Base-by-base conservation (phyloP, 148 eudicot genomes). In the Rhododendron vialii region DNA sequence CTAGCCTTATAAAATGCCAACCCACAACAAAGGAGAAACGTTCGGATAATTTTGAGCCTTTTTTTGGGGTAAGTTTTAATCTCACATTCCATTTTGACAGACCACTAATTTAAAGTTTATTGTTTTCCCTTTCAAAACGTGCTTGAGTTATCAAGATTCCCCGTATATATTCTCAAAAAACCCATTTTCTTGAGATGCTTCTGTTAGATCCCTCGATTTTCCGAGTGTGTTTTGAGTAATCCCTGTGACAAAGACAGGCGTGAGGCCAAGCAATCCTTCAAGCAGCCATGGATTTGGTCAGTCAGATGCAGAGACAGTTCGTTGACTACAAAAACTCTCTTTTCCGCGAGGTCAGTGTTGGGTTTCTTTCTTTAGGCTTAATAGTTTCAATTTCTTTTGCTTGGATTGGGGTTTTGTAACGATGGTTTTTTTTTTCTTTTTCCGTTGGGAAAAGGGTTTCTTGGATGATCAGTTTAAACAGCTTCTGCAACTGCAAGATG, bases 401-500 rank as follows among this genome's bases (percentile, higher is more conserved):
- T 74, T 77, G 3, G 76, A 9, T 7, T 84, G 20, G 13, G 30
- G n/a, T 85, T 85, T 80, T 79, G 18, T 78, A 74, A 17, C 33
- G 63, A 26, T 22, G 78, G 20, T 33, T 67, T 33, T 67, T 71
- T 80, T 20, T 2, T 67, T 71, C 51, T 20, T 2, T n/a, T n/a
- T 24, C 30, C 6, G 7, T 18, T n/a, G 84, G 63, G 86, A 93
- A 65, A 67, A 67, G 98, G 94, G 93, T 51, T 85, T 89, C 14
- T 63, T 96, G 88, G 93, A 94, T 90, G 96, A 93, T 74, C 98
- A 96, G 65, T 96, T 92, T 85, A 86, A 86, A 0, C 93, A 93
- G 89, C 88, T 96, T 9, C 95, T 91, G 57, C 87, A 90, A 26
- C 65, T 96, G 88, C 94, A 93, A 90, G 98, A 96, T 90, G 98